Evolutionary conservation across 1,284 basidiomycete genomes (phyloP), one percentile per base, ranked within the genome.

Genomic region (Pisolithus thermaeus): DNA sequence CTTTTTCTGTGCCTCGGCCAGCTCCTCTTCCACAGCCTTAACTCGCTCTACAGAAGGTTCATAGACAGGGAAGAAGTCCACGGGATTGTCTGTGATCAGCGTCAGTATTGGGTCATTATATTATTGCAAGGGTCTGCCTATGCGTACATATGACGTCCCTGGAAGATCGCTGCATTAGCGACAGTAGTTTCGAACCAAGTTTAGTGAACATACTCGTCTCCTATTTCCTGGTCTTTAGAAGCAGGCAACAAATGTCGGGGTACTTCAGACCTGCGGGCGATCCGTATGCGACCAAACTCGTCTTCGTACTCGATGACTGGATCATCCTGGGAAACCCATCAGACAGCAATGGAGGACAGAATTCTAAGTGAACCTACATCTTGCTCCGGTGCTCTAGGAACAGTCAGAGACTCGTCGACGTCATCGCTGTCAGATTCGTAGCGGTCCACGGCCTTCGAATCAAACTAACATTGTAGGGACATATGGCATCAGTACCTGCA

Each of bases 251-350:
- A 68, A 46, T 87, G 70, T 38, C 87, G 76, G 27, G 92, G 92
- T 0, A 94, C 78, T 58, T 92, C 85, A 16, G 88, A 91, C 18
- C 78, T 74, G 40, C 73, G 78, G 16, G 78, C 79, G 2, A 76
- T 85, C 49, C 90, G 75, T 22, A 81, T 64, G 20, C 92, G 81
- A n/a, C 92, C 92, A 61, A 91, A 90, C 61, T 94, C 92, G 59
- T 95, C 92, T 58, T 83, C 78, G 58, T 90, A 92, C 65, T 94
- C 91, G 14, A 94, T 75, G 38, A 91, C 70, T 8, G 88, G 87
- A 61, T 92, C 90, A 52, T 83, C 77, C 11, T 28, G 40, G 47
- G 59, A 22, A 62, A 47, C 23, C 43, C 8, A 7, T 27, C 18
- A 36, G 3, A 41, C 37, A 32, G 5, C 35, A n/a, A 32, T 1